A percentile compares a stretch with the other conserved stretches of the same genome.
Evolutionary conservation across 495 filamentous ascomycete genomes (phyloP).

Genomic region (Podospora australis): DNA sequence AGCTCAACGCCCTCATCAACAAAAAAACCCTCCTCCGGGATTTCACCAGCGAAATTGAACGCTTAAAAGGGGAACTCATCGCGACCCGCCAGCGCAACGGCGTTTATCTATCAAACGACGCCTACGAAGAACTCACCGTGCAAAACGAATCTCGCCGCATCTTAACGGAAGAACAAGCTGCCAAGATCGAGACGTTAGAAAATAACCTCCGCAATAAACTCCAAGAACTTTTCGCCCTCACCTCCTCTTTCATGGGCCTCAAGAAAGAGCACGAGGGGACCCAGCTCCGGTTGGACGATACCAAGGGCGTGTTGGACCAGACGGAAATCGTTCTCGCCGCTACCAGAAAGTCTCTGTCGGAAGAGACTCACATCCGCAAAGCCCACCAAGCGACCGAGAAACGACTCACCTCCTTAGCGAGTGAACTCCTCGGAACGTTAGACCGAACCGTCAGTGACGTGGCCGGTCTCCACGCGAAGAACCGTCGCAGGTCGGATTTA

Average conservation of each 20-base stretch:
- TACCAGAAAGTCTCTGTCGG: constrained; percentile 66
- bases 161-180: constrained; percentile 82
- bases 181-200: constrained; percentile 90
- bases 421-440: constrained; percentile 67
- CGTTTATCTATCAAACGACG: constrained; percentile 81
- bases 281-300: constrained; percentile 62
- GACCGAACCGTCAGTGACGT: constrained; percentile 73
- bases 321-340: constrained; percentile 75
- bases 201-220: constrained; percentile 81
- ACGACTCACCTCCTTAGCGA: constrained; percentile 62
- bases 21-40: constrained; percentile 89
- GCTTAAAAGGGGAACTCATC: constrained; percentile 86
- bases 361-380: constrained; percentile 72
- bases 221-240: constrained; percentile 80
- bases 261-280: constrained; percentile 82
- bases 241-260: constrained; percentile 73
- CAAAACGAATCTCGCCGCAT: constrained; percentile 91
- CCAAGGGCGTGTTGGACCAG: constrained; percentile 72
- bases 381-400: constrained; percentile 84
- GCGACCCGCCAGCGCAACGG: constrained; percentile 90
- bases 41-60: constrained; percentile 90
- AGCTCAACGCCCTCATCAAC: constrained; percentile 82
- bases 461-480: constrained; percentile 71
- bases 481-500: constrained; percentile 75
- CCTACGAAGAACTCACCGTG: constrained; percentile 77